phyloP scores from a whole-genome alignment of 768 basidiomycete species.

The Suillus discolor region DNA sequence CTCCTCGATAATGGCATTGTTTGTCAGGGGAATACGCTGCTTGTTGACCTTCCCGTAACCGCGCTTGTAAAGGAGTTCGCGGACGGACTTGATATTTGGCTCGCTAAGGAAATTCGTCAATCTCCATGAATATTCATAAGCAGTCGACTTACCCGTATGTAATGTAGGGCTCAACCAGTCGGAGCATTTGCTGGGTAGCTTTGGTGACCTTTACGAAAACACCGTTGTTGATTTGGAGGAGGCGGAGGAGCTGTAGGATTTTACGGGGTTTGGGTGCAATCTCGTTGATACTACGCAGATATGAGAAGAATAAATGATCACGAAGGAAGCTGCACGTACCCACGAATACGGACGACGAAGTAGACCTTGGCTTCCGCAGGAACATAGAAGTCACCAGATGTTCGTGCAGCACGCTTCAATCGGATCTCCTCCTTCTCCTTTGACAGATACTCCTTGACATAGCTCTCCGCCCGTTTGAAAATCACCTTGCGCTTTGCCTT shows the following conservation, averaged over 20 bases:
- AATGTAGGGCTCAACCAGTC: slow-evolving; percentile 95
- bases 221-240: slow-evolving; percentile 99
- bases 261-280: slow-evolving; percentile 99
- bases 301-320: slow-evolving; percentile 15
- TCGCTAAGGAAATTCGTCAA: slow-evolving; percentile 53
- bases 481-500: slow-evolving; percentile 94
- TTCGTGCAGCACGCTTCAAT: slow-evolving; percentile 89
- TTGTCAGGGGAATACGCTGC: slow-evolving; percentile 93
- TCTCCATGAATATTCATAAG: not conserved
- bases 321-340: slow-evolving; percentile 53
- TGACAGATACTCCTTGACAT: slow-evolving; percentile 93
- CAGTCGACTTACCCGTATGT: slow-evolving; percentile 80
- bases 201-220: slow-evolving; percentile 97
- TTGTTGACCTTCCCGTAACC: slow-evolving; percentile 98
- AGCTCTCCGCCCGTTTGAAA: slow-evolving; percentile 99
- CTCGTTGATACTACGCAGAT: slow-evolving; percentile 86
- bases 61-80: slow-evolving; percentile 98
- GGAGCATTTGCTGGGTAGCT: slow-evolving; percentile 97
- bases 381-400: slow-evolving; percentile 96
- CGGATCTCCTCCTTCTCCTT: slow-evolving; percentile 97
- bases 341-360: slow-evolving; percentile 97
- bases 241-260: slow-evolving; percentile 96
- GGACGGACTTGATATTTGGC: slow-evolving; percentile 95
- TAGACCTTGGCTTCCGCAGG: slow-evolving; percentile 95
- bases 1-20: slow-evolving; percentile 92